Evolutionary conservation across 352 stramenopile species (phyloP).

Genomic region (Blastocystis sp.): DNA sequence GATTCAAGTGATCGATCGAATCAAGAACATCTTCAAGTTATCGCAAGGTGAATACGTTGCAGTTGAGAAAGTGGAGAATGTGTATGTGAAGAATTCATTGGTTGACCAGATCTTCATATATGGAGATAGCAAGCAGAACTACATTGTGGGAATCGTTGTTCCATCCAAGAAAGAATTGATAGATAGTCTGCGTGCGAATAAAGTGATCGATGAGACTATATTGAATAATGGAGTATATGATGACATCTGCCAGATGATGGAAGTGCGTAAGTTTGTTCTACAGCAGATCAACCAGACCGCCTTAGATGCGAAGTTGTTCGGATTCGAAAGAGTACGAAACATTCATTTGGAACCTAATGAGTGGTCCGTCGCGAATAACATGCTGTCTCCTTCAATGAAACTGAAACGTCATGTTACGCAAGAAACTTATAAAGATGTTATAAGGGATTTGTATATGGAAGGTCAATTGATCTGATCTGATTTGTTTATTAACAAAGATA

Average conservation of each 20-base stretch:
- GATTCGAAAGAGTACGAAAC: slow-evolving; percentile 43
- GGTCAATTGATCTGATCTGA: background rate
- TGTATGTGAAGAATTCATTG: slow-evolving; percentile 64
- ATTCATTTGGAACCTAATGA: slow-evolving; percentile 38
- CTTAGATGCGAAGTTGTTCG: slow-evolving; percentile 36
- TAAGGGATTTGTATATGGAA: background rate
- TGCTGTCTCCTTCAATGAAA: slow-evolving; percentile 48
- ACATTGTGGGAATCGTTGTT: slow-evolving; percentile 70
- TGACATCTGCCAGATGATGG: background rate
- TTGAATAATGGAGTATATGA: background rate
- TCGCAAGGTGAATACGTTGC: slow-evolving; percentile 89
- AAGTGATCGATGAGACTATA: background rate
- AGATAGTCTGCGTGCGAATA: background rate
- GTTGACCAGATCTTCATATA: slow-evolving; percentile 75
- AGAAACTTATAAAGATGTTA: slow-evolving; percentile 33
- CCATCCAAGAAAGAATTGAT: slow-evolving; percentile 40
- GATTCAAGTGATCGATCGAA: slow-evolving; percentile 70
- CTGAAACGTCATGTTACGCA: slow-evolving; percentile 52
- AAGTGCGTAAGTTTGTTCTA: slow-evolving; percentile 28
- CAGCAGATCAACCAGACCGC: slow-evolving; percentile 43
- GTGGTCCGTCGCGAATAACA: slow-evolving; percentile 53
- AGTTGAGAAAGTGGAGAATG: slow-evolving; percentile 89
- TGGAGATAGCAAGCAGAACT: slow-evolving; percentile 72
- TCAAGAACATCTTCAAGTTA: slow-evolving; percentile 88
- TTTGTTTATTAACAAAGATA: slow-evolving; percentile 26